Percentiles rank a stretch among this genome's conserved stretches.
Evolutionary conservation across 1,284 basidiomycete species (phyloP).

Genomic region (Ustilago bromivora): DNA sequence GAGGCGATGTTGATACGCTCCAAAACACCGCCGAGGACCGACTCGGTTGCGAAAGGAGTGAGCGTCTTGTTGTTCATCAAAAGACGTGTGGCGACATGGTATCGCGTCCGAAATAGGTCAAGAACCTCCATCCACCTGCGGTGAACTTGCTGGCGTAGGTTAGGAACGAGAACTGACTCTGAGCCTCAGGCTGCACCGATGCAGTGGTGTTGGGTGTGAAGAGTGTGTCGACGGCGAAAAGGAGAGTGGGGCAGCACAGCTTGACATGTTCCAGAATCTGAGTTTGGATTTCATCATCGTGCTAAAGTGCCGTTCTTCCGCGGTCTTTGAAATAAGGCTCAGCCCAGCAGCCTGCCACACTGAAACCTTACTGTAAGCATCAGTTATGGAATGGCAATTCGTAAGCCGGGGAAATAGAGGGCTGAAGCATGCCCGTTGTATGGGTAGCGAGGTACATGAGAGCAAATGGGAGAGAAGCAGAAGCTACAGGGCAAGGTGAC

Average conservation of each 20-base stretch:
- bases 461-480: slow-evolving; percentile 5
- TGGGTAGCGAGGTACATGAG: slow-evolving; percentile 6
- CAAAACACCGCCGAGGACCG: slow-evolving; percentile 72
- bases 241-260: slow-evolving; percentile 24
- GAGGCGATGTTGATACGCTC: slow-evolving; percentile 71
- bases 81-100: slow-evolving; percentile 71
- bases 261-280: slow-evolving; percentile 14
- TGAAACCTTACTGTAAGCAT: neutral
- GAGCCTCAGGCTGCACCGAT: slow-evolving; percentile 54
- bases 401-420: neutral
- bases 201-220: slow-evolving; percentile 68
- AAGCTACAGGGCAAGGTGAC: neutral
- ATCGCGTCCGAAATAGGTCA: slow-evolving; percentile 71
- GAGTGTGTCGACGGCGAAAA: slow-evolving; percentile 68
- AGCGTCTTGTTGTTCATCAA: slow-evolving; percentile 70
- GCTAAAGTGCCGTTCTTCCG: neutral
- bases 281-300: slow-evolving; percentile 11
- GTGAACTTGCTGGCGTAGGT: slow-evolving; percentile 71
- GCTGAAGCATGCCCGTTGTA: slow-evolving; percentile 3
- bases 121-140: slow-evolving; percentile 72
- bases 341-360: neutral
- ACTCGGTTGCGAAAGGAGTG: slow-evolving; percentile 71
- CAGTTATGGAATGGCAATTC: neutral
- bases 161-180: slow-evolving; percentile 70
- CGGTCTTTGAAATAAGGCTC: neutral